A percentile compares a stretch with the other conserved stretches of the same genome.
These are phyloP conservation scores for Chrysoporthe austroafricana DNA, from an alignment of 2,329 filamentous ascomycete species.

Conservation along the genomic window DNA sequence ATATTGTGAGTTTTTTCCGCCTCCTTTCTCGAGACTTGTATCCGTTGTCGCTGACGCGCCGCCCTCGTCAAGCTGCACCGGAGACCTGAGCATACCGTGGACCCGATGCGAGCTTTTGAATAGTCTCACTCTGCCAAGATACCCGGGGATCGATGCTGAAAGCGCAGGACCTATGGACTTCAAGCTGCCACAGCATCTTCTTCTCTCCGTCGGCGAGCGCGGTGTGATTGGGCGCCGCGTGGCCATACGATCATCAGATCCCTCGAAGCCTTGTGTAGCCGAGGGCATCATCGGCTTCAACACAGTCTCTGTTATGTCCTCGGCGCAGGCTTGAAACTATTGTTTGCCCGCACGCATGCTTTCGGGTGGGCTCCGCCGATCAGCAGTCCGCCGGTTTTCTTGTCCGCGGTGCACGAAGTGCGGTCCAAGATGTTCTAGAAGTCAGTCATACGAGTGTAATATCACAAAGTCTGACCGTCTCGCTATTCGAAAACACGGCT, in stretches of 20 bases:
- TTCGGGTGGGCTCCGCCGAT: neutral
- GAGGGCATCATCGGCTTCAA: conserved; percentile 30
- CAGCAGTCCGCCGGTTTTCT: neutral
- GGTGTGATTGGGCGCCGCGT: conserved; percentile 29
- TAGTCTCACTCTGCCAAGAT: neutral
- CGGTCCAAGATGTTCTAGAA: neutral
- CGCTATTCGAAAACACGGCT: too few species aligned
- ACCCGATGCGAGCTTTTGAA: conserved; percentile 2
- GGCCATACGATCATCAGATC: conserved; percentile 12
- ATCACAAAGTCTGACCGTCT: too few species aligned
- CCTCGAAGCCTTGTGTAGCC: conserved; percentile 5
- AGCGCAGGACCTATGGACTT: neutral
- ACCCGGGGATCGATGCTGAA: neutral
- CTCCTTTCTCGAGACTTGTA: neutral
- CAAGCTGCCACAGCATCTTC: conserved; percentile 16
- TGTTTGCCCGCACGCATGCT: neutral
- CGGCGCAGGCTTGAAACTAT: neutral
- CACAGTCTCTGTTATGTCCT: neutral
- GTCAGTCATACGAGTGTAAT: too few species aligned
- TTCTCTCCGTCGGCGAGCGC: conserved; percentile 20
- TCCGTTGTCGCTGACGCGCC: neutral
- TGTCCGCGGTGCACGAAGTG: neutral
- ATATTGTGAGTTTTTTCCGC: neutral
- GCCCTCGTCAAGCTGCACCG: conserved; percentile 3
- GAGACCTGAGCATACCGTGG: conserved; percentile 11